Conservation (phyloP, 768 basidiomycete genomes). For the Russula emetica region DNA sequence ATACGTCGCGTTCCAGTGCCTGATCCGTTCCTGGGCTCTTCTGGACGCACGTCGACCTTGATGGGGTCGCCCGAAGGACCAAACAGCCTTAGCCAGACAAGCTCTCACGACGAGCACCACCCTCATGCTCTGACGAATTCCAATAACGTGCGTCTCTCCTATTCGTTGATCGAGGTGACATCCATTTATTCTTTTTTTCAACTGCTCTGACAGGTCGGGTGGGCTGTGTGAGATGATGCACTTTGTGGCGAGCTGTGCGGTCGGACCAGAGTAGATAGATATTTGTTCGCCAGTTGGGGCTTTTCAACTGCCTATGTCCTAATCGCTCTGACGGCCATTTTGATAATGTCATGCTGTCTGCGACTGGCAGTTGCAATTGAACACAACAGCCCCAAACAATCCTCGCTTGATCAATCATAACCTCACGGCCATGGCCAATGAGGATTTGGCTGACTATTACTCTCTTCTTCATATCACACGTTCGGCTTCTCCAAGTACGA, state of each 20-base stretch:
- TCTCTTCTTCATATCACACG: slow-evolving; percentile 49
- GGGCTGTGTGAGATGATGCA: slow-evolving; percentile 36
- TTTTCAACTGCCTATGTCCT: background rate
- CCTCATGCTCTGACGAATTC: background rate
- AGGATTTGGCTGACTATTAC: slow-evolving; percentile 48
- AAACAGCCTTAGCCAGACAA: slow-evolving; percentile 13
- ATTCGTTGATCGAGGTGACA: background rate
- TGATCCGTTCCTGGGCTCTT: slow-evolving; percentile 14
- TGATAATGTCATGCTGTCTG: background rate
- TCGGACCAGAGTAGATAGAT: background rate
- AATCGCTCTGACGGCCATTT: background rate
- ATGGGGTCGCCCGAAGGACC: background rate
- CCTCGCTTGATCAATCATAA: background rate
- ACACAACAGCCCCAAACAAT: background rate
- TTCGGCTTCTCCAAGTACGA: slow-evolving; percentile 48
- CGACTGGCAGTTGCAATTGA: background rate
- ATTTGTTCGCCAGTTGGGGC: background rate
- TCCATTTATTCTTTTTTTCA: slow-evolving; percentile 32
- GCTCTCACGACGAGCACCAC: background rate
- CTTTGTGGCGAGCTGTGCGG: background rate
- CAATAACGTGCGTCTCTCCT: background rate
- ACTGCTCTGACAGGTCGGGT: slow-evolving; percentile 37
- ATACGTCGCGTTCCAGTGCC: background rate
- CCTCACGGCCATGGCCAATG: background rate
- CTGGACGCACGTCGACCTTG: background rate